Percentiles rank a stretch among this genome's conserved stretches.
Conservation (phyloP, 805 yeast genomes). For the Tetrapisispora arboricola region DNA sequence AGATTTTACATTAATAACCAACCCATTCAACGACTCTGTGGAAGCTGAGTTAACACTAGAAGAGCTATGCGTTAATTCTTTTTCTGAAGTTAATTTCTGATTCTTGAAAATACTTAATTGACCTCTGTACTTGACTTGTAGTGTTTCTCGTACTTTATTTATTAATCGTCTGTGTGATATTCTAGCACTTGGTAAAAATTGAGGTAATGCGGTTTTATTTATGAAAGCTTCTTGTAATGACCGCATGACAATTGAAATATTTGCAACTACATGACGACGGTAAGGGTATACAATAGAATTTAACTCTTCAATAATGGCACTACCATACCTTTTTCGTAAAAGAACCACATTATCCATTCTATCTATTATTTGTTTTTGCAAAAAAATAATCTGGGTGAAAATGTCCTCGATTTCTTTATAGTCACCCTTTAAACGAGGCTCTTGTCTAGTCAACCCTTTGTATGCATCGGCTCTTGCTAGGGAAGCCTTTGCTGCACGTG, state of each 20-base stretch:
- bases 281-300: constrained; percentile 33
- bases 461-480: constrained; percentile 34
- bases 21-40: constrained; percentile 17
- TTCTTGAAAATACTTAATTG: constrained; percentile 2
- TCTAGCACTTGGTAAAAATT: constrained; percentile 39
- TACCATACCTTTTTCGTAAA: constrained; percentile 35
- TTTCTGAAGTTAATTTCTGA: background rate
- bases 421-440: constrained; percentile 40
- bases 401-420: constrained; percentile 32
- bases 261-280: constrained; percentile 36
- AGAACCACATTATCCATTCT: constrained; percentile 38
- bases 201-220: constrained; percentile 40
- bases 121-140: constrained; percentile 21
- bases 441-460: constrained; percentile 34
- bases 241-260: constrained; percentile 31
- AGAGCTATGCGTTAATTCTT: background rate
- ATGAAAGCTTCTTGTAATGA: constrained; percentile 36
- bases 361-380: constrained; percentile 37
- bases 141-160: constrained; percentile 33
- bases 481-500: constrained; percentile 32
- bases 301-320: constrained; percentile 37
- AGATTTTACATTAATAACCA: background rate
- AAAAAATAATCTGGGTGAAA: constrained; percentile 36
- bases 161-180: constrained; percentile 39
- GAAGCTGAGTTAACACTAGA: constrained; percentile 1